Evolutionary conservation across 163 green algal genomes (phyloP), one percentile per base, ranked within the genome.

Genomic region (Coccomyxa subellipsoidea): DNA sequence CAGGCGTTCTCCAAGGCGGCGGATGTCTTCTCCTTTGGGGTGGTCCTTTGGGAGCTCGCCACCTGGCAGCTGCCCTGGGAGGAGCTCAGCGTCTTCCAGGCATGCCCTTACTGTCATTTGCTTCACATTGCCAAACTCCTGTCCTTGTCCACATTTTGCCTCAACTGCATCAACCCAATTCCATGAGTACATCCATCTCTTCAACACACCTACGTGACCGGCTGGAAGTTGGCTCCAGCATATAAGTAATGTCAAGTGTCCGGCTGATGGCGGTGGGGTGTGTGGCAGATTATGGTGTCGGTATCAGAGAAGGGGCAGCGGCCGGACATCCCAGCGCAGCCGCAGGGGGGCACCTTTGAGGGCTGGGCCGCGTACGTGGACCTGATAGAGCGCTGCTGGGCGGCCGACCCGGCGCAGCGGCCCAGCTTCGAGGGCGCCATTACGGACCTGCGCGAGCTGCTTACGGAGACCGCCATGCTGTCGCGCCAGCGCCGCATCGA

Each of bases 11-110:
- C 69, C 38, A 82, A 78, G 53, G 83, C 83, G 10, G 76, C 83
- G 36, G 83, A 86, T 70, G 83, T 86, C 29, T 86, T 78, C 72
- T 73, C 38, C 59, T 86, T 86, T 82, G 83, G 79, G 31, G 27
- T 86, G 6, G 73, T 86, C 35, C 75, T 86, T 54, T 86, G 83
- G 83, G 83, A 86, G 87, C 80, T 89, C 21, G 76, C 87, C 38
- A 88, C 83, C 7, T 91, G 87, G 87, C 39, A 83, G 38, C 79
- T 87, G 47, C 87, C 87, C 23, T 91, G 88, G 81, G 83, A 84
- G 38, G 79, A 82, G 32, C 25, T 87, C 4, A 86, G 86, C 38
- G 81, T 85, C 21, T 91, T 84, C 66, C 87, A 91, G 87, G 85
- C 84, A 7, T 25, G 72, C 38, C 3, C 37, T 6, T 34, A 27